Percentiles rank a stretch among this genome's conserved stretches.
These are phyloP conservation scores for Rhodotorula paludigena DNA, from an alignment of 768 basidiomycete species.

Conservation along the genomic window DNA sequence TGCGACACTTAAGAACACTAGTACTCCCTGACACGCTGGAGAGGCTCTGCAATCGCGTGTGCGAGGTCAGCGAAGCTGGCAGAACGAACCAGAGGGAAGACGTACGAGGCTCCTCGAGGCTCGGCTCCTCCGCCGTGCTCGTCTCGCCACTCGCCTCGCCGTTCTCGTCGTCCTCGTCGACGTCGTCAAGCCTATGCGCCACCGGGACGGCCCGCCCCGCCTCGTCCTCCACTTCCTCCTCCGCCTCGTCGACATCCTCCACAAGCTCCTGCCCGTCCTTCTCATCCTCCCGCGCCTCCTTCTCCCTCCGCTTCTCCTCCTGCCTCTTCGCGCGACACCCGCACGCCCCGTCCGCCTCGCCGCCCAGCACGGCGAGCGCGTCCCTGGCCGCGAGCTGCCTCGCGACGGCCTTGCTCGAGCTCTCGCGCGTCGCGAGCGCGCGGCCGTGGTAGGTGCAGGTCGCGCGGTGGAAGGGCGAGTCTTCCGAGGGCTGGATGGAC, in stretches of 20 bases:
- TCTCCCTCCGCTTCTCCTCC: not conserved
- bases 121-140: too few species aligned
- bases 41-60: not conserved
- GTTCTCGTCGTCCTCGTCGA: too few species aligned
- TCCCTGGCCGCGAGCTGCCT: constrained; percentile 20
- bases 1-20: too few species aligned
- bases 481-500: too few species aligned
- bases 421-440: not conserved
- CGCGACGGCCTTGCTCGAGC: constrained; percentile 10
- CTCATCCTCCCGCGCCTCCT: not conserved
- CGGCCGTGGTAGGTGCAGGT: constrained; percentile 13
- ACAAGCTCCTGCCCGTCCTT: not conserved
- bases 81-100: not conserved
- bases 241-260: too few species aligned
- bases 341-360: not conserved
- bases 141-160: too few species aligned
- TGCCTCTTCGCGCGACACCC: not conserved
- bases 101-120: not conserved
- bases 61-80: not conserved
- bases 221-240: not conserved
- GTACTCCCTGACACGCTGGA: too few species aligned
- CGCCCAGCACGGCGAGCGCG: constrained; percentile 6
- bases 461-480: not conserved
- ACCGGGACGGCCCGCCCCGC: too few species aligned
- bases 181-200: too few species aligned